Evolutionary conservation across 192 early-diverging fungal genomes (phyloP).

Genomic region (Backusella circina): DNA sequence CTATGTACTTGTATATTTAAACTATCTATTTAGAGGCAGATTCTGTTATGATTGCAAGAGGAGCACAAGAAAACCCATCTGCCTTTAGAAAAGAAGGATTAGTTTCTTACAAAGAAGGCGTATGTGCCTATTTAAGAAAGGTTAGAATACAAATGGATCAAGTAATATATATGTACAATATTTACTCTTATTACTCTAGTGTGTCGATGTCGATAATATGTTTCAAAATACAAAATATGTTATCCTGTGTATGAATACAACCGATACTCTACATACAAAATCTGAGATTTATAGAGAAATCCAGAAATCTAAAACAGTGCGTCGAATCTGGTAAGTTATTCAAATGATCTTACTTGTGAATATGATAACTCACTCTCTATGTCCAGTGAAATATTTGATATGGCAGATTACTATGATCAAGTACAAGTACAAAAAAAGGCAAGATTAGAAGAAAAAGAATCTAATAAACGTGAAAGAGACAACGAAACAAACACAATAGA

Average conservation of each 20-base stretch:
- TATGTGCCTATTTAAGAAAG: slow-evolving; percentile 63
- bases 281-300: slow-evolving; percentile 41
- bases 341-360: not conserved
- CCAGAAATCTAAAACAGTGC: slow-evolving; percentile 46
- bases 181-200: slow-evolving; percentile 30
- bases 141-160: slow-evolving; percentile 21
- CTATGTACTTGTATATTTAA: not conserved
- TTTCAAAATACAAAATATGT: slow-evolving; percentile 91
- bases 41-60: slow-evolving; percentile 91
- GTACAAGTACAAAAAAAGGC: slow-evolving; percentile 5
- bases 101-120: slow-evolving; percentile 51
- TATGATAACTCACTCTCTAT: not conserved
- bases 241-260: slow-evolving; percentile 79
- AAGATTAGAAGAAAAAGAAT: not conserved
- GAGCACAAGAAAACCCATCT: slow-evolving; percentile 82
- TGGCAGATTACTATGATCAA: slow-evolving; percentile 17
- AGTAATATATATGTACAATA: not conserved
- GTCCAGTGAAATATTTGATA: slow-evolving; percentile 21
- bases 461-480: slow-evolving; percentile 7
- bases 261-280: slow-evolving; percentile 46
- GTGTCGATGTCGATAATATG: slow-evolving; percentile 65
- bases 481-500: not conserved
- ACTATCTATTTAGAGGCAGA: slow-evolving; percentile 27
- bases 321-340: slow-evolving; percentile 48
- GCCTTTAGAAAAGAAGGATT: slow-evolving; percentile 72